Evolutionary conservation across 179 eudicot species (phyloP), one percentile per base, ranked within the genome.

Genomic region (Beta lomatogona): DNA sequence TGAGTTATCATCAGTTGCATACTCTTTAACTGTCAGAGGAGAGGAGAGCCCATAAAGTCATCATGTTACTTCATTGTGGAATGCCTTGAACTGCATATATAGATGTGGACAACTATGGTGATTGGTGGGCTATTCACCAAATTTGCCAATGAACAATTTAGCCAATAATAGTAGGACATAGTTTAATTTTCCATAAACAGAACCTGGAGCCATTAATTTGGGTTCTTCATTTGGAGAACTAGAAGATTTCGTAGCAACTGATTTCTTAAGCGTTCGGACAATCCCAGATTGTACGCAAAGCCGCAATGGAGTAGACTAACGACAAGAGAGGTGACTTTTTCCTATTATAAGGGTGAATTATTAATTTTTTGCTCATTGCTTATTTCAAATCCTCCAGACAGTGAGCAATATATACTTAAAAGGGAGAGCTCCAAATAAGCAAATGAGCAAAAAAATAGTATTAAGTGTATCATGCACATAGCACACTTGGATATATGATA

Each of bases 311-410:
- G 41, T 36, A 2, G 41, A 36, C 41, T 36, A 0, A 36, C 41
- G 2, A 36, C 2, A 36, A 36, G 41, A 36, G 1, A 36, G 41
- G 41, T 2, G 2, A 36, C 2, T 36, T 0, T 31, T 2, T 2
- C 2, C 1, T 31, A 0, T 31, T 31, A 36, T 1, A 36, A 2
- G 41, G 0, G 2, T 1, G 2, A 36, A n/a, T n/a, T 3, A 0
- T 1, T 1, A 36, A 0, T 1, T 36, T 36, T 36, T 36, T 0
- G 0, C 41, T 0, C 2, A 0, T 1, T 36, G 41, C 41, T 36
- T 2, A 36, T 36, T 1, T 36, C 28, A 25, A 0, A 0, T 25
- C 1, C 1, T 25, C 0, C 0, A 25, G 1, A 25, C 1, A 0
- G 28, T 1, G 1, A 0, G 1, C 1, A 25, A 25, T 25, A 25